These are phyloP conservation scores for Trypanosoma melophagium DNA, from an alignment of 208 protist genomes.

Conservation along the genomic window DNA sequence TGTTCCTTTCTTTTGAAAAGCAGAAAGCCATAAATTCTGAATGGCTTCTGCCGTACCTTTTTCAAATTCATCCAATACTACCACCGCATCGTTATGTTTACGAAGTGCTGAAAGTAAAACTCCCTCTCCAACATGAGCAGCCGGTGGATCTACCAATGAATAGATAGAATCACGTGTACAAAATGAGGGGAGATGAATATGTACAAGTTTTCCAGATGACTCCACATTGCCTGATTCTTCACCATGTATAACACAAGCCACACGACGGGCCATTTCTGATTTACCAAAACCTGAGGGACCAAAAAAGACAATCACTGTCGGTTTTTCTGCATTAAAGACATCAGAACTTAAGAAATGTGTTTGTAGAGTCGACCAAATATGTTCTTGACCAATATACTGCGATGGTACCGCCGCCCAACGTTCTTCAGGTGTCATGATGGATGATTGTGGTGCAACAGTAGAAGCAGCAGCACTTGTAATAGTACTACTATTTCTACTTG, in stretches of 20 bases:
- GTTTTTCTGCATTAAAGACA: constrained; percentile 71
- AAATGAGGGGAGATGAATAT: constrained; percentile 86
- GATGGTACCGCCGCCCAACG: constrained; percentile 45
- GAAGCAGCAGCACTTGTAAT: background rate
- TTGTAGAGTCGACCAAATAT: constrained; percentile 51
- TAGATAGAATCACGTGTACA: constrained; percentile 88
- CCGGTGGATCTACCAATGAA: constrained; percentile 85
- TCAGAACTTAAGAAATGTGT: constrained; percentile 61
- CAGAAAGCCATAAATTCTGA: constrained; percentile 85
- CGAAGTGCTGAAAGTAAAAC: constrained; percentile 78
- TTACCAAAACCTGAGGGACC: constrained; percentile 85
- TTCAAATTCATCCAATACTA: constrained; percentile 89
- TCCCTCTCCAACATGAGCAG: constrained; percentile 79
- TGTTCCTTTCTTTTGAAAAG: constrained; percentile 84
- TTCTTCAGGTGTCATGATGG: constrained; percentile 17
- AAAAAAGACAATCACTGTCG: constrained; percentile 81
- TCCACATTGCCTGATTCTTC: constrained; percentile 44
- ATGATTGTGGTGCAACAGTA: background rate
- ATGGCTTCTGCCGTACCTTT: constrained; percentile 80
- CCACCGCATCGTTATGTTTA: constrained; percentile 62
- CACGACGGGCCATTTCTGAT: constrained; percentile 70
- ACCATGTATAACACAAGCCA: constrained; percentile 66
- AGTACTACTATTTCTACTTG: background rate
- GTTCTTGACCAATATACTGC: constrained; percentile 76
- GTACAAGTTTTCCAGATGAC: constrained; percentile 63